Evolutionary conservation across 2,329 filamentous ascomycete species (phyloP), one percentile per base, ranked within the genome.

Genomic region (Zymoseptoria pseudotritici): DNA sequence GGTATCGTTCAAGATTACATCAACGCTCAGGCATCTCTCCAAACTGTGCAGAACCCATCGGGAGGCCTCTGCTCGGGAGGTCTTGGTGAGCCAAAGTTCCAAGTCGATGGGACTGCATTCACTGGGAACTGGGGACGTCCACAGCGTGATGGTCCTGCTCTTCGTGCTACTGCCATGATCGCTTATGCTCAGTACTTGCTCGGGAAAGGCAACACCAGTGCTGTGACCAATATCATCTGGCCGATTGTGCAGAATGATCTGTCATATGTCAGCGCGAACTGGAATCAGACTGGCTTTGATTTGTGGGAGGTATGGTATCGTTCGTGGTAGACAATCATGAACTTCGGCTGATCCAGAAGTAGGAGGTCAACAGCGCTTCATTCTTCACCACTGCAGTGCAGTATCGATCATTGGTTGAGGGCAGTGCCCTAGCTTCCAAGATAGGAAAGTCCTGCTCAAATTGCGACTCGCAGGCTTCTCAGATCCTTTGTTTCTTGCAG

Each of bases 241-340:
- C 89, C 89, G 2, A 78, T 93, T 56, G 83, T 91, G 53, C 79
- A 80, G 54, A 93, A 91, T 66, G 90, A 94, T 68, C 79, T 95
- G 36, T 81, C 80, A 52, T 94, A 93, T 64, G 85, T 90, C 6
- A 81, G 85, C 1, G 83, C 90, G 69, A 89, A 90, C 76, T 82
- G 80, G 76, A 83, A 82, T 61, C 75, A 79, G 57, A 80, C 80
- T 3, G 80, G 79, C 4, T 94, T 85, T 68, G 90, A 95, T 72
- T 80, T 95, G 2, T 94, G 90, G 90, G 90, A 94, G 36, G 36
- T 42, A 42, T 42, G 36, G 11, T 42, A 8, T 13, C 10, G n/a
- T n/a, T n/a, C n/a, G n/a, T n/a, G n/a, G n/a, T n/a, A n/a, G n/a
- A n/a, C n/a, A n/a, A n/a, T n/a, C n/a, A n/a, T n/a, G n/a, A n/a